A percentile compares a stretch with the other conserved stretches of the same genome.
phyloP scores from a whole-genome alignment of 192 early-diverging fungal species.

The Backusella mclennaniae region DNA sequence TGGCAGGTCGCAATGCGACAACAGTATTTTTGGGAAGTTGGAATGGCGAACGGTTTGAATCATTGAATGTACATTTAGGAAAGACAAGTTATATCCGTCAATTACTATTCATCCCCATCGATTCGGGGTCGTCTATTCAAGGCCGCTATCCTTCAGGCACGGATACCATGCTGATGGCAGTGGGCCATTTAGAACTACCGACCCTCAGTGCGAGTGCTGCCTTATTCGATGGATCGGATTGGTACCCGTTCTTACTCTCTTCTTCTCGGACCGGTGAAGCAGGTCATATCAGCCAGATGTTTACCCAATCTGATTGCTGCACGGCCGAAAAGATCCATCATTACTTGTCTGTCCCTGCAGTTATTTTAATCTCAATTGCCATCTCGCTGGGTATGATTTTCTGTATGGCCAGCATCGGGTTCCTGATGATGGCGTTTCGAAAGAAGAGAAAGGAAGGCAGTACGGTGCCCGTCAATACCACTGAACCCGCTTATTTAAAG shows the following conservation, averaged over 20 bases:
- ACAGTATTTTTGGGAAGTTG: conserved; percentile 1
- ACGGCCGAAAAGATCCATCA: conserved; percentile 8
- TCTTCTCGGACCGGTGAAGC: conserved; percentile 24
- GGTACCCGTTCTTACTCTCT: conserved; percentile 43
- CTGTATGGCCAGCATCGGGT: conserved; percentile 57
- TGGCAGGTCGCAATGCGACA: background rate
- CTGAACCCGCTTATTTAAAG: conserved; percentile 15
- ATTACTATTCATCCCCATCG: conserved; percentile 12
- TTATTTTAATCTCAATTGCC: conserved; percentile 68
- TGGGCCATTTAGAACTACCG: conserved; percentile 39
- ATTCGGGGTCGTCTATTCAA: conserved; percentile 1
- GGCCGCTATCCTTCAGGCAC: background rate
- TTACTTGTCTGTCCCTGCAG: conserved; percentile 51
- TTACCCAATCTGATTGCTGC: conserved; percentile 8
- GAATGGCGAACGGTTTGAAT: background rate
- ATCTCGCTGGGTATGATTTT: conserved; percentile 66
- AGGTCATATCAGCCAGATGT: conserved; percentile 23
- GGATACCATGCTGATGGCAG: conserved; percentile 40
- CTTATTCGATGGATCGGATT: conserved; percentile 45
- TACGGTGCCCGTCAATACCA: background rate
- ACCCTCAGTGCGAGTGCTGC: conserved; percentile 37
- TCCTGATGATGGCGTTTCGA: conserved; percentile 43
- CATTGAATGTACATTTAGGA: conserved; percentile 15
- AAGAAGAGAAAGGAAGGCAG: background rate
- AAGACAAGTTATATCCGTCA: conserved; percentile 11